Percentiles rank a stretch among this genome's conserved stretches.
These are phyloP conservation scores for Takashimella koratensis DNA, from an alignment of 1,284 basidiomycete genomes.

Conservation along the genomic window DNA sequence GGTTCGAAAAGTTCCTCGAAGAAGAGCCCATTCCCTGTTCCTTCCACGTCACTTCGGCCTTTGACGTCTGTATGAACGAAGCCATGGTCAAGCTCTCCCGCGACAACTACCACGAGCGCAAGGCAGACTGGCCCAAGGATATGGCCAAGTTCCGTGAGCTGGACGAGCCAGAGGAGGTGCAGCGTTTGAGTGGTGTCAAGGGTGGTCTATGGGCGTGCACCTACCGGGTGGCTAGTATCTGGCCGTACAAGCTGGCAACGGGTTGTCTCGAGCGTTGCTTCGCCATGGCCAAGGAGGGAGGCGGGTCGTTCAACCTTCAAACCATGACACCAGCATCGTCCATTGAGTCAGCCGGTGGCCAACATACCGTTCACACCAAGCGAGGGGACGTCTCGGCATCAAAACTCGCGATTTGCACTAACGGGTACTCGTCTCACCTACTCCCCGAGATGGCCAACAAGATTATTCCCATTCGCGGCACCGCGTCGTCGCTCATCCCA, in stretches of 20 bases:
- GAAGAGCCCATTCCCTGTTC: slow-evolving; percentile 6
- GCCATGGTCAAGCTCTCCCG: slow-evolving; percentile 1
- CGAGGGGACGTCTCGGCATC: slow-evolving; percentile 2
- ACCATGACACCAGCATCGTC: slow-evolving; percentile 4
- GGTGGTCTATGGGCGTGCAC: slow-evolving; percentile 8
- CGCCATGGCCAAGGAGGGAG: neutral
- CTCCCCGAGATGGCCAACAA: slow-evolving; percentile 12
- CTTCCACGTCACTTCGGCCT: slow-evolving; percentile 15
- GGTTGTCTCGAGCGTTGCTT: slow-evolving; percentile 9
- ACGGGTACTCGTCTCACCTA: slow-evolving; percentile 4
- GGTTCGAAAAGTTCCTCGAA: slow-evolving; percentile 1
- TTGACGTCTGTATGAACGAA: slow-evolving; percentile 8
- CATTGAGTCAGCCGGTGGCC: neutral
- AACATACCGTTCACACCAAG: slow-evolving; percentile 2
- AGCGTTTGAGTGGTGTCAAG: slow-evolving; percentile 11
- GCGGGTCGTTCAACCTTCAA: slow-evolving; percentile 10
- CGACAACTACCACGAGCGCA: slow-evolving; percentile 3
- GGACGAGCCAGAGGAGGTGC: slow-evolving; percentile 8
- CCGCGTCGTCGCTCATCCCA: slow-evolving; percentile 5
- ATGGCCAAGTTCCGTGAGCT: slow-evolving; percentile 10
- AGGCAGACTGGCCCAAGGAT: slow-evolving; percentile 12
- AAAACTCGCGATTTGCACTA: slow-evolving; percentile 7
- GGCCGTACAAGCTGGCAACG: slow-evolving; percentile 14
- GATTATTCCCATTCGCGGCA: slow-evolving; percentile 9
- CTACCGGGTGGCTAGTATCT: slow-evolving; percentile 13